These are phyloP conservation scores for Xerocomellus chrysenteron DNA, from an alignment of 768 basidiomycete species.

Conservation along the genomic window DNA sequence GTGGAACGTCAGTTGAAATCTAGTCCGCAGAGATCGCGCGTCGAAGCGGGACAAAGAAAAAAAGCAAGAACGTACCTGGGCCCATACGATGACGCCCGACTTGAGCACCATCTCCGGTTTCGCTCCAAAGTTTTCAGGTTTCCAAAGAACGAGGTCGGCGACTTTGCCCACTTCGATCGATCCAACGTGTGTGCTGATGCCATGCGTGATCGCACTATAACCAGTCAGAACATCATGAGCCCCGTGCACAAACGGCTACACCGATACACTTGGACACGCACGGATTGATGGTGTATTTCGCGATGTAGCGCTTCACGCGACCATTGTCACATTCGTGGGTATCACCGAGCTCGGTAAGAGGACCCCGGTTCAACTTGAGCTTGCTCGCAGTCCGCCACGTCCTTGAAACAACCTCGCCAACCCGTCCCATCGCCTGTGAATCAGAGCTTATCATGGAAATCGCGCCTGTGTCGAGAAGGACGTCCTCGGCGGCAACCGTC, in stretches of 20 bases:
- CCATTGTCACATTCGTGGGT: slow-evolving; percentile 59
- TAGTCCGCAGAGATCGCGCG: too few species aligned
- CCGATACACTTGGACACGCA: slow-evolving; percentile 38
- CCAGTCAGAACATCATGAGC: neutral
- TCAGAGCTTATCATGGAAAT: slow-evolving; percentile 98
- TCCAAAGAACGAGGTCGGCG: slow-evolving; percentile 96
- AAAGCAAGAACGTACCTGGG: slow-evolving; percentile 54
- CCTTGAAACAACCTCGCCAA: slow-evolving; percentile 88
- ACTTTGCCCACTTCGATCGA: slow-evolving; percentile 78
- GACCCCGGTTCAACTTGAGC: slow-evolving; percentile 78
- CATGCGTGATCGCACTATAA: slow-evolving; percentile 83
- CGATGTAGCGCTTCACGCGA: slow-evolving; percentile 90
- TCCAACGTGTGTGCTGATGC: slow-evolving; percentile 85
- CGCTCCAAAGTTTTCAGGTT: slow-evolving; percentile 88
- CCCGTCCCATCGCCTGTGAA: slow-evolving; percentile 97
- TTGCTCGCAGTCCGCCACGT: slow-evolving; percentile 99
- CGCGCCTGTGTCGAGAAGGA: slow-evolving; percentile 88
- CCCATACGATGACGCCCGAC: slow-evolving; percentile 89
- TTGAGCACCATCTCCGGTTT: slow-evolving; percentile 95
- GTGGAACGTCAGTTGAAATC: neutral
- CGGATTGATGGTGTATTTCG: slow-evolving; percentile 99
- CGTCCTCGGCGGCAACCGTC: slow-evolving; percentile 97
- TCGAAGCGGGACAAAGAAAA: neutral
- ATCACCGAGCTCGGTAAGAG: slow-evolving; percentile 60
- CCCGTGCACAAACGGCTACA: neutral